Conservation (phyloP, 768 basidiomycete species). For the Hebeloma cylindrosporum region DNA sequence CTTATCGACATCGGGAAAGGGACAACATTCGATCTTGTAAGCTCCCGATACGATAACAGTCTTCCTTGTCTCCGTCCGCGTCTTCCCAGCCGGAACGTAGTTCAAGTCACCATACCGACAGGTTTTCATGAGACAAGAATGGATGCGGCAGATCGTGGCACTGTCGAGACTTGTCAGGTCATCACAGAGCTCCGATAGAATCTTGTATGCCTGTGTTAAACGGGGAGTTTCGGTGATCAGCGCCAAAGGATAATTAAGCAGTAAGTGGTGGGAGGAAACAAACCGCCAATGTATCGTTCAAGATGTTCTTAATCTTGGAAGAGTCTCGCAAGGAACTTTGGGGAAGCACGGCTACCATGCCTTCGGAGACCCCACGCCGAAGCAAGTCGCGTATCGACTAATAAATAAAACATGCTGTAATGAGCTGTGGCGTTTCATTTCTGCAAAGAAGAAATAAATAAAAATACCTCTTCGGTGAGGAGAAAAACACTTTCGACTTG, state of each 20-base stretch:
- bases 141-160: constrained; percentile 26
- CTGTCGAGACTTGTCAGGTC: constrained; percentile 12
- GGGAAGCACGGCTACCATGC: constrained; percentile 13
- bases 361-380: constrained; percentile 20
- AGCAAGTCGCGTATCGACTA: constrained; percentile 26
- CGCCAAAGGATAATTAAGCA: background rate
- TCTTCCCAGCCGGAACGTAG: constrained; percentile 26
- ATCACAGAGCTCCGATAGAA: constrained; percentile 15
- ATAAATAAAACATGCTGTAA: background rate
- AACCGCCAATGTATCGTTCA: constrained; percentile 29
- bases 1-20: constrained; percentile 27
- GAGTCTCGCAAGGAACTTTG: constrained; percentile 23
- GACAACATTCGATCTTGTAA: constrained; percentile 29
- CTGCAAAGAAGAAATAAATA: background rate
- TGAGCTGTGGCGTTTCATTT: no score
- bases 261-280: constrained; percentile 4
- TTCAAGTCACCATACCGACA: constrained; percentile 20
- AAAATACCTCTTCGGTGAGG: constrained; percentile 1
- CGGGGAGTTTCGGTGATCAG: background rate
- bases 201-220: constrained; percentile 19
- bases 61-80: constrained; percentile 25
- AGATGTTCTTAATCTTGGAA: constrained; percentile 24
- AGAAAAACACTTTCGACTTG: constrained; percentile 25
- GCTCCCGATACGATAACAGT: constrained; percentile 25
- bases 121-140: constrained; percentile 29